These are phyloP conservation scores for Ophiostoma tasmaniense DNA, from an alignment of 2,329 filamentous ascomycete genomes.

Conservation along the genomic window DNA sequence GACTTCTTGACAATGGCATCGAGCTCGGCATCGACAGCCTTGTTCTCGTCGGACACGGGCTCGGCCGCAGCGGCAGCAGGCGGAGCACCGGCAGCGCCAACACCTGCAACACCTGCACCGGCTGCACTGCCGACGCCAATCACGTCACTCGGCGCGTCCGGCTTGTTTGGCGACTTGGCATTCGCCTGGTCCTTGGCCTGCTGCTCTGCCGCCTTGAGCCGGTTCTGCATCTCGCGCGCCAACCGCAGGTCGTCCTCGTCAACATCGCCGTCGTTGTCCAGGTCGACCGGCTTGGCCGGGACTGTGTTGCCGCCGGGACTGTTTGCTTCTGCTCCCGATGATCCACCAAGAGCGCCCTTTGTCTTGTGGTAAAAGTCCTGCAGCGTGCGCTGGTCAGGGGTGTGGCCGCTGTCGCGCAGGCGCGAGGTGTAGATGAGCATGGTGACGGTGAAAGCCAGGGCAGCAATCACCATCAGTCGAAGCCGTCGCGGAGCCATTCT, in stretches of 20 bases:
- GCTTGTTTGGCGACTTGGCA: constrained; percentile 53
- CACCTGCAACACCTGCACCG: constrained; percentile 24
- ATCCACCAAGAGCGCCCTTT: constrained; percentile 38
- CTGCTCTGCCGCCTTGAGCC: constrained; percentile 60
- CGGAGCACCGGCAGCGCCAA: constrained; percentile 26
- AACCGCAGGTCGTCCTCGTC: constrained; percentile 48
- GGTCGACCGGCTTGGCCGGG: constrained; percentile 37
- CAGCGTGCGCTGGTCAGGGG: constrained; percentile 34
- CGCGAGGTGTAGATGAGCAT: constrained; percentile 66
- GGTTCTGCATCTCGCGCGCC: constrained; percentile 47
- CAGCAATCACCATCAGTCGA: constrained; percentile 56
- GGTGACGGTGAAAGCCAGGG: constrained; percentile 56
- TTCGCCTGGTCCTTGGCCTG: constrained; percentile 61
- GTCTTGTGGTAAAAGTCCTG: constrained; percentile 55
- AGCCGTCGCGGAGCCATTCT: constrained; percentile 58
- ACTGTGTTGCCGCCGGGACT: constrained; percentile 25
- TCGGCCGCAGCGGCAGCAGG: constrained; percentile 34
- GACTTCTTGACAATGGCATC: constrained; percentile 74
- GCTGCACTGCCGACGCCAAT: constrained; percentile 52
- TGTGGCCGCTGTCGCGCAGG: constrained; percentile 42
- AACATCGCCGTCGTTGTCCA: constrained; percentile 46
- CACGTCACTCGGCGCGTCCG: constrained; percentile 49
- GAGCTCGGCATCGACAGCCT: constrained; percentile 61
- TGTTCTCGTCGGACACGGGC: constrained; percentile 44
- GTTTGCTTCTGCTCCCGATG: constrained; percentile 21